Evolutionary conservation across 306 rosid species (phyloP).

Genomic region (Gynostemma pentaphyllum): DNA sequence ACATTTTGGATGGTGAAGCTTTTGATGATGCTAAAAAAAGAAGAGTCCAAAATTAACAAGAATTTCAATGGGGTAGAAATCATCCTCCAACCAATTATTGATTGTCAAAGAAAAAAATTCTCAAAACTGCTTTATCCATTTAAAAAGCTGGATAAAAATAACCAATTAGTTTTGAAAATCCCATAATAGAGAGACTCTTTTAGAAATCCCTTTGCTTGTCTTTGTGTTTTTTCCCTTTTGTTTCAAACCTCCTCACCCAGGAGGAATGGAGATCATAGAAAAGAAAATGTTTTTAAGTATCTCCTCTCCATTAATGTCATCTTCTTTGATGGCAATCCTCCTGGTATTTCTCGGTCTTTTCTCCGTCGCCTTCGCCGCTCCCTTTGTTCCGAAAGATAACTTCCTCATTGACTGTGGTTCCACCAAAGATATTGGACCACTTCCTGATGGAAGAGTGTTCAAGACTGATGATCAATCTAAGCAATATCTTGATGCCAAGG

Average conservation of each 20-base stretch:
- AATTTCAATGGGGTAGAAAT: conserved; percentile 1
- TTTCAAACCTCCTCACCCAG: conserved; percentile 42
- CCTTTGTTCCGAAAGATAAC: conserved; percentile 52
- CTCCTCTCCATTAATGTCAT: conserved; percentile 11
- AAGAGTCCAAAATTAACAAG: not conserved
- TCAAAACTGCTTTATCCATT: not conserved
- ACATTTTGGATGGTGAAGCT: conserved; percentile 7
- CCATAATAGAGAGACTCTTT: conserved; percentile 9
- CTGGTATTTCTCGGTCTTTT: conserved; percentile 33
- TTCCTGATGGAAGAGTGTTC: conserved; percentile 67
- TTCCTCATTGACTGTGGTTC: conserved; percentile 78
- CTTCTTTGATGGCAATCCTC: conserved; percentile 57
- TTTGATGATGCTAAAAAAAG: conserved; percentile 1
- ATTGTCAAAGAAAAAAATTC: not conserved
- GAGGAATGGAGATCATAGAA: conserved; percentile 55
- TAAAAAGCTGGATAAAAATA: conserved; percentile 9
- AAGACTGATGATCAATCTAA: conserved; percentile 51
- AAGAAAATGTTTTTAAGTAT: not conserved
- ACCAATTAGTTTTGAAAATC: not conserved
- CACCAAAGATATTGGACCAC: conserved; percentile 13
- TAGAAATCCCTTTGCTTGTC: conserved; percentile 15
- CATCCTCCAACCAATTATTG: not conserved
- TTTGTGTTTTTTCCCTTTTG: conserved; percentile 17
- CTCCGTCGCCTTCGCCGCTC: not conserved
- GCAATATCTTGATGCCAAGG: conserved; percentile 35